Evolutionary conservation across 768 basidiomycete genomes (phyloP).

Genomic region (Hygrophoropsis aurantiaca): DNA sequence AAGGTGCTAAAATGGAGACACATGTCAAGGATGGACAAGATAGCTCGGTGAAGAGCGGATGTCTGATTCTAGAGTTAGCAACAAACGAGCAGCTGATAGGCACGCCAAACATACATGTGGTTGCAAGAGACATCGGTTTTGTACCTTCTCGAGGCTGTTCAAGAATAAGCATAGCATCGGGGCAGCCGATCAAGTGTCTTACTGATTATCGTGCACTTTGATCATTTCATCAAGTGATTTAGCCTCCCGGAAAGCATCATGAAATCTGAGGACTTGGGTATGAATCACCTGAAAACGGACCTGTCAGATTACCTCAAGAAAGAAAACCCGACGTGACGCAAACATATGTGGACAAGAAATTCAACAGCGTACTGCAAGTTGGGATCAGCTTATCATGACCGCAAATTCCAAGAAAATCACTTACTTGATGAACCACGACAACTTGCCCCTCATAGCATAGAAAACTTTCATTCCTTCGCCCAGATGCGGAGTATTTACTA

Average conservation of each 20-base stretch:
- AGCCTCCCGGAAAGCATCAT: constrained; percentile 49
- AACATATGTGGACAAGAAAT: constrained; percentile 75
- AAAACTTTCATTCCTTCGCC: constrained; percentile 62
- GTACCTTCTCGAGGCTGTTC: constrained; percentile 57
- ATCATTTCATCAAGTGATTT: constrained; percentile 79
- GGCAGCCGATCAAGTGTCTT: constrained; percentile 26
- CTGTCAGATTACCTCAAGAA: not conserved
- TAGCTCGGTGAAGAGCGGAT: constrained; percentile 59
- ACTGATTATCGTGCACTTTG: constrained; percentile 68
- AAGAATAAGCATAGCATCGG: constrained; percentile 1
- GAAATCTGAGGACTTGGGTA: constrained; percentile 59
- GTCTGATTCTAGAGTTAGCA: constrained; percentile 44
- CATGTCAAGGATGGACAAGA: constrained; percentile 73
- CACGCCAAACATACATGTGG: constrained; percentile 44
- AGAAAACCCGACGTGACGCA: constrained; percentile 14
- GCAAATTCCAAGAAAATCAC: constrained; percentile 24
- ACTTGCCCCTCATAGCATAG: constrained; percentile 71
- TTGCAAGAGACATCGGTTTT: constrained; percentile 63
- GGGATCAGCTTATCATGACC: constrained; percentile 2
- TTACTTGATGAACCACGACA: constrained; percentile 87
- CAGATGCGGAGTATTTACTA: constrained; percentile 29
- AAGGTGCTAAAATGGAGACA: constrained; percentile 66
- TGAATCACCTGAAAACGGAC: constrained; percentile 59
- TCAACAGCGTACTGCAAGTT: constrained; percentile 53
- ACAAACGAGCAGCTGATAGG: not conserved